Conservation (phyloP, 306 rosid species). For the Vigna angularis region DNA sequence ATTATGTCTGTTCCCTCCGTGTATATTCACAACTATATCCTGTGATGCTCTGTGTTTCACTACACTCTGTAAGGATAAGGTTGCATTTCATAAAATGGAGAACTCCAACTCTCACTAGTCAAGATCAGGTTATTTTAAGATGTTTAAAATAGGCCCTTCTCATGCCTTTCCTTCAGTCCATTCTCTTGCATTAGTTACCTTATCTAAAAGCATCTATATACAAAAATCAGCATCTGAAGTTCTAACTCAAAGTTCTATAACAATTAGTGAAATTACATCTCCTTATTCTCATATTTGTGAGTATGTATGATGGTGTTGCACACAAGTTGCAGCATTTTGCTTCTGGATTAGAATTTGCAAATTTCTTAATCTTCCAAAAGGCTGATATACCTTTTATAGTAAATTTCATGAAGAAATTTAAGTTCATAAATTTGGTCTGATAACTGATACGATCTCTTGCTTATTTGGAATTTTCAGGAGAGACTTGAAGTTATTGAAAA, state of each 20-base stretch:
- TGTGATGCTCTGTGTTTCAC: slow-evolving; percentile 32
- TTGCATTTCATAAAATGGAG: neutral
- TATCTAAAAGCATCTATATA: neutral
- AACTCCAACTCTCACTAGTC: slow-evolving; percentile 11
- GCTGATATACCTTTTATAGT: slow-evolving; percentile 10
- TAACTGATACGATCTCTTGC: slow-evolving; percentile 17
- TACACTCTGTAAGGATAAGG: neutral
- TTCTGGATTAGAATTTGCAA: slow-evolving; percentile 1
- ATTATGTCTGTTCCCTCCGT: too few species aligned
- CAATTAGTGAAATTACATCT: neutral
- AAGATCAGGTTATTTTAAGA: neutral
- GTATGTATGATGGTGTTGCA: slow-evolving; percentile 8
- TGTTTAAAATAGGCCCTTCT: slow-evolving; percentile 16
- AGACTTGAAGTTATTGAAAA: slow-evolving; percentile 85
- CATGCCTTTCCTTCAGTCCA: neutral
- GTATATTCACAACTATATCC: neutral
- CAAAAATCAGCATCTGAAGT: neutral
- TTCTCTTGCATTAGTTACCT: slow-evolving; percentile 10
- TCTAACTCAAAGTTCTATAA: neutral
- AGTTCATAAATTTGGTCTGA: slow-evolving; percentile 27
- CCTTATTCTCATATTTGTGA: neutral
- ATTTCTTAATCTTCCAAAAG: neutral
- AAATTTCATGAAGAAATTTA: slow-evolving; percentile 21
- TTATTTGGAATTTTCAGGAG: slow-evolving; percentile 64
- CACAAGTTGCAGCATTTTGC: slow-evolving; percentile 11